Evolutionary conservation across 2,329 filamentous ascomycete species (phyloP).

Genomic region (Sarocladium kiliense): DNA sequence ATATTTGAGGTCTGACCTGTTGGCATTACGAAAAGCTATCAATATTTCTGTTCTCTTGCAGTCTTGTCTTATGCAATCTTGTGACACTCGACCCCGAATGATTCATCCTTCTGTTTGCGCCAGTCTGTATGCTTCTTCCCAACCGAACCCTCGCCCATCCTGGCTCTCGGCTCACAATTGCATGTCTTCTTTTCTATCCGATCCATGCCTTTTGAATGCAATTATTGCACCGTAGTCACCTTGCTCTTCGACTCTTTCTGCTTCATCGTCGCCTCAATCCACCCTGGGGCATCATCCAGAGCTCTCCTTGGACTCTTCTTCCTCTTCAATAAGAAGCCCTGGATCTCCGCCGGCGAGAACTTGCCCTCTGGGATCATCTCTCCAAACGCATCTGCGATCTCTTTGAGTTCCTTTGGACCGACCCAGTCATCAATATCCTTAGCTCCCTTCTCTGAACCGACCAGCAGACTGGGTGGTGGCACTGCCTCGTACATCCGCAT

Average conservation of each 20-base stretch:
- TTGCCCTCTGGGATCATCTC: slow-evolving; percentile 43
- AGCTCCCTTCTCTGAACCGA: slow-evolving; percentile 10
- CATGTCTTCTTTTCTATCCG: neutral
- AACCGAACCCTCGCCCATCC: neutral
- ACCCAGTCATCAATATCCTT: slow-evolving; percentile 24
- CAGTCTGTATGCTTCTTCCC: neutral
- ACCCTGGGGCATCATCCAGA: slow-evolving; percentile 44
- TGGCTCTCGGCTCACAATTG: neutral
- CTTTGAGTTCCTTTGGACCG: slow-evolving; percentile 32
- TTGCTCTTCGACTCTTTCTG: slow-evolving; percentile 47
- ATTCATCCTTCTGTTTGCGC: no score
- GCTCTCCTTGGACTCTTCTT: slow-evolving; percentile 55
- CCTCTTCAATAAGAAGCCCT: slow-evolving; percentile 58
- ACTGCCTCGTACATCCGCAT: slow-evolving; percentile 53
- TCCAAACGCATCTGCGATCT: slow-evolving; percentile 45
- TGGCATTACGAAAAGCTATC: no score
- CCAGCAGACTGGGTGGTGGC: slow-evolving; percentile 6
- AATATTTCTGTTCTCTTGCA: no score
- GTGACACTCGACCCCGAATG: no score
- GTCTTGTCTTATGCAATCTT: no score
- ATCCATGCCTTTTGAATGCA: neutral
- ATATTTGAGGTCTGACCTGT: no score
- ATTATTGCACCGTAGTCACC: slow-evolving; percentile 42
- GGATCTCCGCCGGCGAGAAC: slow-evolving; percentile 58
- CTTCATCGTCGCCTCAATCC: slow-evolving; percentile 46